Percentiles rank a stretch among this genome's conserved stretches.
Conservation (phyloP, 176 grass and related monocot genomes). For the Hordeum vulgare region MorexV3_pseudomolecules_assembly NC_058524.1:100786352-100786851, state of each 20-base stretch:
- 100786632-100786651: conserved; percentile 24
- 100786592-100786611: conserved; percentile 87
- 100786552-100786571: conserved; percentile 72
- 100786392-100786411: not conserved
- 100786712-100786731: conserved; percentile 97
- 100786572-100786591: conserved; percentile 81
- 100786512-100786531: conserved; percentile 85
- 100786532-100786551: conserved; percentile 68
- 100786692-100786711: conserved; percentile 42
- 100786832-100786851: conserved; percentile 9
- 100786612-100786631: conserved; percentile 99
- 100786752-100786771: conserved; percentile 95
- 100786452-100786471: not conserved
- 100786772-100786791: conserved; percentile 98
- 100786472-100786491: conserved; percentile 68
- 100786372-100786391: conserved; percentile 66
- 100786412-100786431: not conserved
- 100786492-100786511: conserved; percentile 94
- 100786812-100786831: conserved; percentile 52
- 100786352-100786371: conserved; percentile 96
- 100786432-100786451: not conserved
- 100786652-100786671: not conserved
- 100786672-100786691: not conserved
- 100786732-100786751: conserved; percentile 94
- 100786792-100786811: conserved; percentile 79